Percentiles rank a stretch among this genome's conserved stretches.
phyloP scores from a whole-genome alignment of 805 yeast species.

The Henningerozyma blattae region DNA sequence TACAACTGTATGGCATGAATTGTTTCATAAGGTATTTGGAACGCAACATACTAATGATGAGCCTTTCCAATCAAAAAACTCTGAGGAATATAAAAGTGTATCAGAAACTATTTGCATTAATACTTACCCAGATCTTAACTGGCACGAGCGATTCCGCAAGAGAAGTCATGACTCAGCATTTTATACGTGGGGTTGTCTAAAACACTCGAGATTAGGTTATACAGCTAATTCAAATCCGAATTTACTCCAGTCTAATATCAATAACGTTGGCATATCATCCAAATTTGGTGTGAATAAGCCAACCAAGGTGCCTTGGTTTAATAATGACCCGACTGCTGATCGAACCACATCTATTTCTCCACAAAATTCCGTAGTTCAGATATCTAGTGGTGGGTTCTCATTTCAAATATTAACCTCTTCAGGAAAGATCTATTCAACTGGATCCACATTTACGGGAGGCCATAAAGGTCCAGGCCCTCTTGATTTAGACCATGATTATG shows the following conservation, averaged over 20 bases:
- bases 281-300: slow-evolving; percentile 22
- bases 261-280: slow-evolving; percentile 13
- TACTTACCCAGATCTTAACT: slow-evolving; percentile 8
- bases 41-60: slow-evolving; percentile 17
- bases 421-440: slow-evolving; percentile 48
- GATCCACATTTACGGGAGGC: slow-evolving; percentile 32
- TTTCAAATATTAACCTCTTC: slow-evolving; percentile 43
- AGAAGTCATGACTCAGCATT: slow-evolving; percentile 13
- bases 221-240: slow-evolving; percentile 14
- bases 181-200: slow-evolving; percentile 25
- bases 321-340: slow-evolving; percentile 7
- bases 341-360: too few relatives aligned
- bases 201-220: slow-evolving; percentile 23
- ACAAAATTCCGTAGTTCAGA: slow-evolving; percentile 15
- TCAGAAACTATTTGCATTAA: slow-evolving; percentile 15
- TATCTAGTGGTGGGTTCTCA: slow-evolving; percentile 55
- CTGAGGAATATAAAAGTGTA: slow-evolving; percentile 15
- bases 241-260: slow-evolving; percentile 8
- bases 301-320: slow-evolving; percentile 19
- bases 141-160: slow-evolving; percentile 18
- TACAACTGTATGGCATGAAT: slow-evolving; percentile 22
- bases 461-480: slow-evolving; percentile 31
- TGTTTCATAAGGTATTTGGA: slow-evolving; percentile 20
- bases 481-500: slow-evolving; percentile 23
- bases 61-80: slow-evolving; percentile 13